Conservation (phyloP, 257 asterid species). For the Cinchona pubescens region DNA sequence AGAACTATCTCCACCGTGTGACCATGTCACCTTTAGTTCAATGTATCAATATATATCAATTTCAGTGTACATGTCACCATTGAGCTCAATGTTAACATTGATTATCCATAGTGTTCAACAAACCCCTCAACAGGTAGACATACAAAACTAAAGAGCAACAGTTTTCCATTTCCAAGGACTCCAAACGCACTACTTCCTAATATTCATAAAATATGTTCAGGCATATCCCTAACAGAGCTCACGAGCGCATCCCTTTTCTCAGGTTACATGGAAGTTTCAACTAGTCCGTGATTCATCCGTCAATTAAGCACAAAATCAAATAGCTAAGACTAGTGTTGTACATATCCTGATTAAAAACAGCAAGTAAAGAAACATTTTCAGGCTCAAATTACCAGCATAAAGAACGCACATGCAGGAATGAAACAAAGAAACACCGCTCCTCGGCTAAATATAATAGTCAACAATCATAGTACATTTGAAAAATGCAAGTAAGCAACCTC, state of each 20-base stretch:
- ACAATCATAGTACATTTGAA: constrained; percentile 8
- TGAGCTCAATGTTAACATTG: too few species aligned
- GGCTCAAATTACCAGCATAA: not conserved
- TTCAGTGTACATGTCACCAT: too few species aligned
- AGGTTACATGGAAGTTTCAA: not conserved
- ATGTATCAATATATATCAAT: too few species aligned
- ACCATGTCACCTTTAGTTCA: not conserved
- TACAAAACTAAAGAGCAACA: not conserved
- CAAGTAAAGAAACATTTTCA: not conserved
- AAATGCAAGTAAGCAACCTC: constrained; percentile 2
- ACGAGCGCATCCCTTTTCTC: not conserved
- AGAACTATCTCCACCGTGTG: not conserved
- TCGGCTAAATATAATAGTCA: constrained; percentile 7
- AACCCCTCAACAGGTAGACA: too few species aligned
- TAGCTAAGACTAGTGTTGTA: not conserved
- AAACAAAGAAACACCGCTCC: not conserved
- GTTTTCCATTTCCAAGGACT: not conserved
- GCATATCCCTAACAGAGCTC: not conserved
- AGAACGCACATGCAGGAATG: not conserved
- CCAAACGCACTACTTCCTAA: not conserved
- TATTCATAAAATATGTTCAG: not conserved
- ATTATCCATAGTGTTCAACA: not conserved
- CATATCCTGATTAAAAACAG: not conserved
- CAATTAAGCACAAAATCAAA: not conserved
- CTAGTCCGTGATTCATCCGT: too few species aligned